Base-by-base conservation (phyloP, 768 basidiomycete species). In the Leccinum rimulosum region DNA sequence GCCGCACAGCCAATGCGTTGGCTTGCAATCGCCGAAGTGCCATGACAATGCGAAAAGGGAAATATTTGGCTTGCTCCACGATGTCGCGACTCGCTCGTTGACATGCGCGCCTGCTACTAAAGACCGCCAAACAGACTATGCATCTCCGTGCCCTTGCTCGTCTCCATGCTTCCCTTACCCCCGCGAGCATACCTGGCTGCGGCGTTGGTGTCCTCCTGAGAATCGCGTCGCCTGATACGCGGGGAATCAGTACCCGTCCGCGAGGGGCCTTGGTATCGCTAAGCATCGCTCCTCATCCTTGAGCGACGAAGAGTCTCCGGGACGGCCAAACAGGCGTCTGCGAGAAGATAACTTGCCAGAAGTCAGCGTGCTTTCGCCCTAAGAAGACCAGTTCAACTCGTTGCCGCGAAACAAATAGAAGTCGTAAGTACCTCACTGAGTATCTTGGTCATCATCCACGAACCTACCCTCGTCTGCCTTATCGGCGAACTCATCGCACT, bases 241-340 rank as follows among this genome's bases (percentile, higher is more conserved):
- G 69, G 66, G 1, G 68, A 66, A 1, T 66, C 54, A 0, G 68
- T 67, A 11, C 57, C 40, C 1, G 68, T 59, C 2, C 72, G 68
- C 7, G 72, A 66, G 9, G 64, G 43, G 6, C 69, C 66, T 52
- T 70, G 17, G 69, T 67, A 8, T 64, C 71, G 15, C 53, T 70
- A 19, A 66, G 66, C 22, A 70, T 64, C 70, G 74, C 22, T 76
- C 75, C 53, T 74, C 78, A 17, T 77, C 78, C 30, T 70, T 73
- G 28, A 58, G 56, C 1, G 68, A 61, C 12, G 65, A 61, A 27
- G 65, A 57, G 5, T 79, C 81, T 11, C 74, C 76, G 1, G 85
- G 84, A 10, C 81, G 82, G 19, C 88, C 84, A 65, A 90, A 90
- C 8, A 89, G 64, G 12, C 80, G 78, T 8, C 82, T 77, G 10